These are phyloP conservation scores for Groenewaldozyma auringiensis DNA, from an alignment of 1,139 yeast genomes.

Conservation along the genomic window DNA sequence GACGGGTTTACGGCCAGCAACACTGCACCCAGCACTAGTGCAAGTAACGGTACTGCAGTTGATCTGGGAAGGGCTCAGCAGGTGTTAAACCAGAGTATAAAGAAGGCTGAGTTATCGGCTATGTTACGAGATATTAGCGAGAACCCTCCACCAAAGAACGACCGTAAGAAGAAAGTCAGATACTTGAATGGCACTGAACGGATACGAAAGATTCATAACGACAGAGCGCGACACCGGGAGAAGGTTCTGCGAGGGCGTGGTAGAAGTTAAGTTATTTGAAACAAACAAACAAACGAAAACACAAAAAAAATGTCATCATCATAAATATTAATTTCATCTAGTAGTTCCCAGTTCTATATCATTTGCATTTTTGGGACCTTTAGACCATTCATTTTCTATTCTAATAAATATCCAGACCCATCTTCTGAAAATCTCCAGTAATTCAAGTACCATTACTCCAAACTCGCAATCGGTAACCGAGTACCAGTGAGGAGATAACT, in stretches of 20 bases:
- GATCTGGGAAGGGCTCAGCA: slow-evolving; percentile 27
- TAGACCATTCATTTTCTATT: slow-evolving; percentile 61
- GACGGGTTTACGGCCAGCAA: no score
- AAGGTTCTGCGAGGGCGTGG: slow-evolving; percentile 7
- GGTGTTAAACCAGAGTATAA: slow-evolving; percentile 31
- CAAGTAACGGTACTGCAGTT: slow-evolving; percentile 17
- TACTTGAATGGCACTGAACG: slow-evolving; percentile 76
- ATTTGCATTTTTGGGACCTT: slow-evolving; percentile 2
- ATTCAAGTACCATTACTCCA: slow-evolving; percentile 58
- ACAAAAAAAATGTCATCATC: background rate
- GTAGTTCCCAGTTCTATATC: slow-evolving; percentile 2
- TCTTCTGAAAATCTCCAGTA: slow-evolving; percentile 69
- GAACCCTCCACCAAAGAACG: slow-evolving; percentile 29
- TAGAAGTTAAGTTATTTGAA: slow-evolving; percentile 1
- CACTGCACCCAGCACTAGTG: background rate
- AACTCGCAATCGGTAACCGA: slow-evolving; percentile 40
- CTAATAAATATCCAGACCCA: slow-evolving; percentile 87
- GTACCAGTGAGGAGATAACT: slow-evolving; percentile 32
- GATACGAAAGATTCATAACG: slow-evolving; percentile 58
- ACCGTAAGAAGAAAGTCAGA: slow-evolving; percentile 73
- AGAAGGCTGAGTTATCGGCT: slow-evolving; percentile 30
- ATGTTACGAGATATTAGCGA: slow-evolving; percentile 6
- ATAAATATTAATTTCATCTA: background rate
- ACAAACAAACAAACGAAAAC: slow-evolving; percentile 1
- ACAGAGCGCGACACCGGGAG: slow-evolving; percentile 26